Conservation (phyloP, 2,329 filamentous ascomycete genomes). For the Xylaria sp. region DNA sequence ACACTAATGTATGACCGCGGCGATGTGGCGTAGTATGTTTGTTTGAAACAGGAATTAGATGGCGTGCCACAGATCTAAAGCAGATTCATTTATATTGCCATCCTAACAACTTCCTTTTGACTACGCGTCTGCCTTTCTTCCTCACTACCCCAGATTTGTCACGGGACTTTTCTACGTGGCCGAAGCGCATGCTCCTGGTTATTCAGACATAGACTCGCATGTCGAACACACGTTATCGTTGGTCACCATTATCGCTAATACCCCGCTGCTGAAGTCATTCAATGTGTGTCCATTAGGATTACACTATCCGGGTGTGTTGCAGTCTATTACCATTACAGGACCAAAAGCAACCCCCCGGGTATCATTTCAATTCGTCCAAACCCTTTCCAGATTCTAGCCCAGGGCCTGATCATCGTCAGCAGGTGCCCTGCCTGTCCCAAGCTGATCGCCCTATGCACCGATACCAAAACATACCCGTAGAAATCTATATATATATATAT, state of each 20-base stretch:
- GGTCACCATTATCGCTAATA: constrained; percentile 1
- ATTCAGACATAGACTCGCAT: not conserved
- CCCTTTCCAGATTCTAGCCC: constrained; percentile 38
- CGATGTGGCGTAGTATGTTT: not conserved
- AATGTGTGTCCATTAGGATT: constrained; percentile 36
- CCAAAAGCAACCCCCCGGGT: constrained; percentile 44
- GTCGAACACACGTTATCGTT: constrained; percentile 5
- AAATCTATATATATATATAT: constrained; percentile 36
- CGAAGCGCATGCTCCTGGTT: not conserved
- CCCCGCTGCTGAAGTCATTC: constrained; percentile 1
- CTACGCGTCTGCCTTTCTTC: not conserved
- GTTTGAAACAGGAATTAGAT: not conserved
- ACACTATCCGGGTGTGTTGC: constrained; percentile 34
- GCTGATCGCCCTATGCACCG: constrained; percentile 38
- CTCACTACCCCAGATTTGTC: not conserved
- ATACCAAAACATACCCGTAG: constrained; percentile 31
- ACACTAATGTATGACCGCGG: constrained; percentile 22
- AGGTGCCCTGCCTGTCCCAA: constrained; percentile 22
- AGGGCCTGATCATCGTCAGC: constrained; percentile 26
- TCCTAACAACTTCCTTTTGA: not conserved
- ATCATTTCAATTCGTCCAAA: constrained; percentile 46
- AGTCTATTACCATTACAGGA: constrained; percentile 45
- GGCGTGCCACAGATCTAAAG: not conserved
- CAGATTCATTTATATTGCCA: not conserved
- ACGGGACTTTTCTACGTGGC: not conserved